phyloP scores from a whole-genome alignment of 768 basidiomycete species.

The Suillus decipiens region DNA sequence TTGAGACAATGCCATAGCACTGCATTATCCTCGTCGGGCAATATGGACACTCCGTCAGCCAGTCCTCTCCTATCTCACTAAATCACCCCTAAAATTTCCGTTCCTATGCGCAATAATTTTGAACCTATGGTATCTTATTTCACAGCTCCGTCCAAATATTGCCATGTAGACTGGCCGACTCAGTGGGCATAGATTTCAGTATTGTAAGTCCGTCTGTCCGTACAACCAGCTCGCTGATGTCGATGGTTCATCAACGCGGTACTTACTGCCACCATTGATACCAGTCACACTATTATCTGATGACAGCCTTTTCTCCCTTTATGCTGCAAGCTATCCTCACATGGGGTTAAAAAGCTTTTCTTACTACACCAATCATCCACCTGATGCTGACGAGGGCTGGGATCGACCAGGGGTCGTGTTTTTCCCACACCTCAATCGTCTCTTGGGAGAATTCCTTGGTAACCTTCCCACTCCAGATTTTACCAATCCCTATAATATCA shows the following conservation, averaged over 20 bases:
- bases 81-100: no score
- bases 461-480: conserved; percentile 97
- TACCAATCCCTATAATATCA: conserved; percentile 99
- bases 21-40: no score
- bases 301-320: conserved; percentile 44
- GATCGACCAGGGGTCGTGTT: conserved; percentile 86
- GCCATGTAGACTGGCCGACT: conserved; percentile 58
- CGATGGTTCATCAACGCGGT: no score
- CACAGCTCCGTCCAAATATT: conserved; percentile 49
- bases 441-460: conserved; percentile 55
- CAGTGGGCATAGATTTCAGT: conserved; percentile 49
- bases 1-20: background rate
- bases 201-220: conserved; percentile 45
- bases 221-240: no score
- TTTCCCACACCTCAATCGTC: conserved; percentile 34
- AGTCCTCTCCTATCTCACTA: background rate
- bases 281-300: background rate
- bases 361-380: conserved; percentile 98
- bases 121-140: no score
- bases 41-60: background rate
- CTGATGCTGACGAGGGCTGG: conserved; percentile 96
- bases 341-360: conserved; percentile 82
- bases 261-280: no score
- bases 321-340: conserved; percentile 70
- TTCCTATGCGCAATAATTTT: no score